Conservation (phyloP, 768 basidiomycete species). For the Termitomyces titanicus region DNA sequence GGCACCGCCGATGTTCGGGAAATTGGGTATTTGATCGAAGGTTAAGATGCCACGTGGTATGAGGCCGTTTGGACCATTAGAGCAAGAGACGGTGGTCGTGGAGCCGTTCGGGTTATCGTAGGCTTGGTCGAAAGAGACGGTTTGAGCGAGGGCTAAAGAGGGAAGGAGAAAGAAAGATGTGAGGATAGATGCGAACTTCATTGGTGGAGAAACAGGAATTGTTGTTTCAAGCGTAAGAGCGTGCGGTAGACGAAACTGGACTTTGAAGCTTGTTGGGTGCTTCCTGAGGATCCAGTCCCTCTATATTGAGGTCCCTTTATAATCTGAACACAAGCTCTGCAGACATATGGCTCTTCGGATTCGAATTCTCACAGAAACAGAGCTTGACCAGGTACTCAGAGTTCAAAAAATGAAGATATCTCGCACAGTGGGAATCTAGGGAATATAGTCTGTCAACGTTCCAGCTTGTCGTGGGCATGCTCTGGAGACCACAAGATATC, state of each 20-base stretch:
- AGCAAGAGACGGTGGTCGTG: constrained; percentile 42
- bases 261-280: background rate
- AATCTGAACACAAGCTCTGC: background rate
- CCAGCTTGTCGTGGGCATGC: background rate
- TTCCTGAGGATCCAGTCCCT: background rate
- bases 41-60: constrained; percentile 32
- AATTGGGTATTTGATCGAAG: constrained; percentile 43
- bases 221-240: background rate
- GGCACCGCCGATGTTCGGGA: constrained; percentile 51
- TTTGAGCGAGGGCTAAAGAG: background rate
- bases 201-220: constrained; percentile 10
- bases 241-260: background rate
- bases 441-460: background rate
- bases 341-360: background rate
- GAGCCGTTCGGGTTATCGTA: constrained; percentile 36
- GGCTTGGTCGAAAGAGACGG: constrained; percentile 30
- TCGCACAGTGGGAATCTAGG: background rate
- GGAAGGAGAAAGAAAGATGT: constrained; percentile 9
- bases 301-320: background rate
- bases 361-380: background rate
- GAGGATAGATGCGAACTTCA: constrained; percentile 30
- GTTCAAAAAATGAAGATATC: background rate
- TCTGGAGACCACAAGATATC: background rate
- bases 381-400: background rate
- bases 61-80: constrained; percentile 44